Evolutionary conservation across 257 asterid genomes (phyloP).

Genomic region (Capsicum baccatum): DNA sequence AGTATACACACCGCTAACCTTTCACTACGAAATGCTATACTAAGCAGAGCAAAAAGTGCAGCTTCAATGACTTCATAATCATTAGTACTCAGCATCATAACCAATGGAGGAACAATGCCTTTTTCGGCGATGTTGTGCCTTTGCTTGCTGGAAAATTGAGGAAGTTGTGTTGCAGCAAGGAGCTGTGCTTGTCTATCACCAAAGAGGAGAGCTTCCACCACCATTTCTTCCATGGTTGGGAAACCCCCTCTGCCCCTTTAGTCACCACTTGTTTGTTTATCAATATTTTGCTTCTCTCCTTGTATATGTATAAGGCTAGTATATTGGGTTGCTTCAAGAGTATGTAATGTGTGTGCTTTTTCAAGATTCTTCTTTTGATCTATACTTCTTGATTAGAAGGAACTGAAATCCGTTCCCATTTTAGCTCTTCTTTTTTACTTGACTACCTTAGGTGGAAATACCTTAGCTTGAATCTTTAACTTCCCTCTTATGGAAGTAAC

Average conservation of each 20-base stretch:
- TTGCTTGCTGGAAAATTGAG: slow-evolving; percentile 51
- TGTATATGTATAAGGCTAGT: background rate
- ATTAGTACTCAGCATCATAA: slow-evolving; percentile 59
- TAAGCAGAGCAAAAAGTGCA: slow-evolving; percentile 72
- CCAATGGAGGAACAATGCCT: slow-evolving; percentile 58
- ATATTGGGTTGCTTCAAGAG: slow-evolving; percentile 60
- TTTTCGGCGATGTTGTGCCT: slow-evolving; percentile 60
- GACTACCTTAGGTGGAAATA: slow-evolving; percentile 45
- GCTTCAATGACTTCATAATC: slow-evolving; percentile 71
- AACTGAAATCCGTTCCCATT: slow-evolving; percentile 42
- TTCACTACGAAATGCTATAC: slow-evolving; percentile 74
- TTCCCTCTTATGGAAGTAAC: slow-evolving; percentile 54
- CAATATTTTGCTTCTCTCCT: slow-evolving; percentile 9
- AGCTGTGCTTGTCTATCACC: slow-evolving; percentile 61
- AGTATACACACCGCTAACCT: slow-evolving; percentile 45
- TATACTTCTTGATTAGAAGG: slow-evolving; percentile 74
- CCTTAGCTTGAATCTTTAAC: slow-evolving; percentile 48
- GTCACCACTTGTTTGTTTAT: slow-evolving; percentile 20
- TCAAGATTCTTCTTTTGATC: slow-evolving; percentile 32
- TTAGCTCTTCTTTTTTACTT: slow-evolving; percentile 31
- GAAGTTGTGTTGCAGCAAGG: slow-evolving; percentile 60
- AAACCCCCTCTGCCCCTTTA: slow-evolving; percentile 38
- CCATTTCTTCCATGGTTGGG: slow-evolving; percentile 49
- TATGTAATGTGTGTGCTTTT: slow-evolving; percentile 59
- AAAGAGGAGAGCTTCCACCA: slow-evolving; percentile 70